Evolutionary conservation across 139 green algal species (phyloP).

Genomic region (Tetraselmis striata): DNA sequence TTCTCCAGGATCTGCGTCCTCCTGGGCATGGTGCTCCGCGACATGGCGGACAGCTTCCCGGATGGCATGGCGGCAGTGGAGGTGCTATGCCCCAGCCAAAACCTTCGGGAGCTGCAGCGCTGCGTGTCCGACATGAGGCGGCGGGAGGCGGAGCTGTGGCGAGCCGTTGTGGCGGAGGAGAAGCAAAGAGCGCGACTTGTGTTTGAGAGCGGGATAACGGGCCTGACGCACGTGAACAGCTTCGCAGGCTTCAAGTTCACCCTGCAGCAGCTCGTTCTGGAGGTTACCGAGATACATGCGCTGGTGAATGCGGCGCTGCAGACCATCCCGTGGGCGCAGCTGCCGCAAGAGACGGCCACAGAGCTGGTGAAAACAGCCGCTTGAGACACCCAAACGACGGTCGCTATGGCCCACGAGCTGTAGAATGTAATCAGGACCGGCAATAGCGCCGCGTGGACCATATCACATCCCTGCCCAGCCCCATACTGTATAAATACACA

Average conservation of each 20-base stretch:
- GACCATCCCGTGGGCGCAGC: neutral
- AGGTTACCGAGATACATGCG: neutral
- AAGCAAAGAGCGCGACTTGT: neutral
- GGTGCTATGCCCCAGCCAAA: neutral
- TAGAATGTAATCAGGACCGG: too few species aligned
- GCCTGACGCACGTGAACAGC: neutral
- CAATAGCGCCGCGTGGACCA: too few species aligned
- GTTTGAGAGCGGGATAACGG: neutral
- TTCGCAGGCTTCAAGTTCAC: neutral
- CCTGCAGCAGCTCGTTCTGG: neutral
- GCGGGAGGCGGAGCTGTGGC: neutral
- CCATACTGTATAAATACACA: too few species aligned
- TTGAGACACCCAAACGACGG: too few species aligned
- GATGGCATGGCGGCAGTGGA: neutral
- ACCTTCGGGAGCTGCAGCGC: neutral
- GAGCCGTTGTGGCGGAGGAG: neutral
- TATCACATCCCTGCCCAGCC: too few species aligned
- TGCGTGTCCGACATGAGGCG: neutral
- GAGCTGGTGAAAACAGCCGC: too few species aligned
- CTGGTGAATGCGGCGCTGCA: neutral
- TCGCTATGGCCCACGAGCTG: too few species aligned
- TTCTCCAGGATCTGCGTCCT: neutral
- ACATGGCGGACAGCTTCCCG: neutral
- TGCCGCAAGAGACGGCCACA: too few species aligned
- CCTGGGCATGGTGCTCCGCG: neutral